Percentiles rank a stretch among this genome's conserved stretches.
These are phyloP conservation scores for Isochrysis galbana DNA, from an alignment of 78 protist species.

Conservation along the genomic window DNA sequence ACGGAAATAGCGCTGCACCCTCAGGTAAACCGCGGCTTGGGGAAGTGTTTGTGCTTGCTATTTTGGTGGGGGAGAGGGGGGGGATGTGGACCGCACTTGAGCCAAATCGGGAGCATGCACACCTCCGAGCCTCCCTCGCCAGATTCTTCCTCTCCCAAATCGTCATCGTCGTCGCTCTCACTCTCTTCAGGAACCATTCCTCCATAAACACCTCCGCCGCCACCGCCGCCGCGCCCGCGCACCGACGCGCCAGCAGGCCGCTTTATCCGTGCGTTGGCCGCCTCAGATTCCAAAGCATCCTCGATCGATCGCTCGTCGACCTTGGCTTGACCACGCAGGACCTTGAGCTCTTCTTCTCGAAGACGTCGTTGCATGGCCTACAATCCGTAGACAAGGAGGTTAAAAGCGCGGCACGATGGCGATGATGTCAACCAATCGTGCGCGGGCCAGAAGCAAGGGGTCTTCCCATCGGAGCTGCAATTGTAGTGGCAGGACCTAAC, in stretches of 20 bases:
- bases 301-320: background rate
- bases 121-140: no score
- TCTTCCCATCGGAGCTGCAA: no score
- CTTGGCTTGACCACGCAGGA: conserved; percentile 6
- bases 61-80: no score
- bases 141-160: background rate
- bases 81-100: no score
- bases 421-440: background rate
- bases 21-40: no score
- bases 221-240: background rate
- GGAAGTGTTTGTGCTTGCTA: no score
- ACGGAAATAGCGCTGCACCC: no score
- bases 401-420: background rate
- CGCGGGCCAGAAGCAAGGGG: background rate
- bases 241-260: background rate
- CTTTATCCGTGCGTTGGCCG: background rate
- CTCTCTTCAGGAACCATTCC: background rate
- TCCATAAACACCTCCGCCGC: background rate
- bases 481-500: no score
- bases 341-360: background rate
- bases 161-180: background rate
- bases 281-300: background rate
- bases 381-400: background rate
- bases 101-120: no score
- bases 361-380: background rate